phyloP scores from a whole-genome alignment of 2,329 filamentous ascomycete genomes.

The Ascosphaera aggregata region DNA sequence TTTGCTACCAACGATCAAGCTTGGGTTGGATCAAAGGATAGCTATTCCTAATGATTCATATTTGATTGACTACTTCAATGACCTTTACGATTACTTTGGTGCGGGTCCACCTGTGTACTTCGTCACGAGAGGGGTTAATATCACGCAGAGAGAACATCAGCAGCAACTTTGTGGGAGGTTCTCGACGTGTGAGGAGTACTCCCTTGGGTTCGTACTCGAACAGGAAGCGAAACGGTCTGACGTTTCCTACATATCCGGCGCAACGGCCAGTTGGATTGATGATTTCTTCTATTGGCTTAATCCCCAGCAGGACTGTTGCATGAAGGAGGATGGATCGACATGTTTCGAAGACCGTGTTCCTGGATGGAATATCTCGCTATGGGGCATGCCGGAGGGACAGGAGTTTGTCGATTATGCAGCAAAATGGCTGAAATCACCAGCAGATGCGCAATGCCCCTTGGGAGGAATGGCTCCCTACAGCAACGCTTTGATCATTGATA shows the following conservation, averaged over 20 bases:
- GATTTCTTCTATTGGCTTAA: constrained; percentile 97
- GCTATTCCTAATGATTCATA: constrained; percentile 89
- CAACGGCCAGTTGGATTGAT: constrained; percentile 87
- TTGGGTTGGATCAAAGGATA: constrained; percentile 85
- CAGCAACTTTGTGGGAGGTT: constrained; percentile 78
- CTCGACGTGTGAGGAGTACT: constrained; percentile 63
- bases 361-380: constrained; percentile 70
- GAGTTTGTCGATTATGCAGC: constrained; percentile 75
- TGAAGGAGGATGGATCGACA: constrained; percentile 38
- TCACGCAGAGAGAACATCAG: constrained; percentile 52
- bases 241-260: constrained; percentile 67
- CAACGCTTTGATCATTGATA: constrained; percentile 57
- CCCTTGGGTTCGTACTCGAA: constrained; percentile 73
- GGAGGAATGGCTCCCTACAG: constrained; percentile 76
- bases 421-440: constrained; percentile 61
- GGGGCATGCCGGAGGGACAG: constrained; percentile 78
- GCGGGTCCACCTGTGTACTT: constrained; percentile 91
- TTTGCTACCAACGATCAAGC: constrained; percentile 57
- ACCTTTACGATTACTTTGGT: constrained; percentile 80
- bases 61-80: constrained; percentile 88
- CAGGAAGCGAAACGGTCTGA: constrained; percentile 79
- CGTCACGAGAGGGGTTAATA: constrained; percentile 60
- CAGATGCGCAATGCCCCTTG: constrained; percentile 63
- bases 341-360: constrained; percentile 63
- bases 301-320: constrained; percentile 53